Evolutionary conservation across 352 stramenopile species (phyloP), one percentile per base, ranked within the genome.

Genomic region (Aphanomyces invadans): DNA sequence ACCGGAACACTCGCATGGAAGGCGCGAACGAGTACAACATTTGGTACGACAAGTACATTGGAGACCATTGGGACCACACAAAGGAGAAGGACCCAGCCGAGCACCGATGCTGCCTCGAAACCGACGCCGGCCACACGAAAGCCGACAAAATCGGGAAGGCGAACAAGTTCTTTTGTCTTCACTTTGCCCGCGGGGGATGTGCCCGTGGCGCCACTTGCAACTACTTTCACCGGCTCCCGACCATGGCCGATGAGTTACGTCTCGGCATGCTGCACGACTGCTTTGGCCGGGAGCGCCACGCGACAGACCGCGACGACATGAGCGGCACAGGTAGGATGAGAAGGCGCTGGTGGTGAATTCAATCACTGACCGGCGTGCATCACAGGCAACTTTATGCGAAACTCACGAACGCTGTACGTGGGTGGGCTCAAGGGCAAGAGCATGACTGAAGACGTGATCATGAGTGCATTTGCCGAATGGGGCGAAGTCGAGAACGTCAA

Each of bases 21-120:
- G 92, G 92, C 28, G 87, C 84, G 25, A 87, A 97, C 60, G 90
- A 97, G 74, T 98, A 97, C 81, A 98, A 98, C 68, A 97, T 98
- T 54, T 98, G 89, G 89, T 98, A 97, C 75, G 87, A 92, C 69
- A 96, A 95, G 76, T 97, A 91, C 75, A 76, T 95, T 25, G 92
- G 91, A 7, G 91, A 97, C 68, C 80, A 96, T 70, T 96, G 87
- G 89, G 76, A 77, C 71, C 82, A 95, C 71, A 73, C 86, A 44
- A 83, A 87, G 51, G 77, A 83, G 38, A 83, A 92, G 39, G 91
- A 98, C 29, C 81, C 88, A 0, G 90, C 92, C 9, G 74, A 89
- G 2, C 95, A 88, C 36, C 81, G 90, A 33, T 98, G 92, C 62
- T 73, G 82, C 26, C 54, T 97, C 11, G 86, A 89, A 38, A 73